phyloP scores from a whole-genome alignment of 345 rosid species.

The Moricandia moricandioides region DNA sequence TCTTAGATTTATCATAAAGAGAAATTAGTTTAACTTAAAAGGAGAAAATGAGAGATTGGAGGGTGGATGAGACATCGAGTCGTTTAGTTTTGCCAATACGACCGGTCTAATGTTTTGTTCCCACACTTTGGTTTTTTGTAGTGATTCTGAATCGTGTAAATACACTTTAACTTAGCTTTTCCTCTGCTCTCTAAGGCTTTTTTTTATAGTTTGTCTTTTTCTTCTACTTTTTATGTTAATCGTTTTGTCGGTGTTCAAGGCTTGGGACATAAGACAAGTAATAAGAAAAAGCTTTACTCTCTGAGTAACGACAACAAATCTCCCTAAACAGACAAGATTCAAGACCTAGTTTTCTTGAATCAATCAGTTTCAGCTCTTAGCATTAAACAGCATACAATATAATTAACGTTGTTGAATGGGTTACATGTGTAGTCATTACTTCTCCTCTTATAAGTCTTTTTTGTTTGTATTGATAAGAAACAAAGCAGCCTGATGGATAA shows the following conservation, averaged over 20 bases:
- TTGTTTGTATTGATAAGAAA: neutral
- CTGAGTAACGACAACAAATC: neutral
- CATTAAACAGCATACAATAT: neutral
- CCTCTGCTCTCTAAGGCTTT: neutral
- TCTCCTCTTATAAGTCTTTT: neutral
- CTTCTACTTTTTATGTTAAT: constrained; percentile 6
- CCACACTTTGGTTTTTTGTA: constrained; percentile 24
- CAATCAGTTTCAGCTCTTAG: neutral
- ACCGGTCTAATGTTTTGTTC: constrained; percentile 31
- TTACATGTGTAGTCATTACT: neutral
- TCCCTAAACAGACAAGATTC: neutral
- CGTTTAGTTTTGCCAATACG: constrained; percentile 36
- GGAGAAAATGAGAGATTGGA: constrained; percentile 5
- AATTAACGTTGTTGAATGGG: neutral
- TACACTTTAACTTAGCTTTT: constrained; percentile 16
- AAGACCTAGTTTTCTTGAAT: neutral
- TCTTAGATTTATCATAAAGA: constrained; percentile 1
- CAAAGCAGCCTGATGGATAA: constrained; percentile 9
- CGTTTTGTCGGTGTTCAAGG: constrained; percentile 20
- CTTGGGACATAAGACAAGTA: neutral
- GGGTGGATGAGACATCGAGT: constrained; percentile 21
- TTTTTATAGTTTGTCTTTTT: neutral
- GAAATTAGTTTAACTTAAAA: neutral
- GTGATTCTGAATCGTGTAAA: constrained; percentile 38
- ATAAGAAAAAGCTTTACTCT: constrained; percentile 4